A percentile compares a stretch with the other conserved stretches of the same genome.
phyloP scores from a whole-genome alignment of 2,329 filamentous ascomycete species.

The Malbranchea zuffiana region DNA sequence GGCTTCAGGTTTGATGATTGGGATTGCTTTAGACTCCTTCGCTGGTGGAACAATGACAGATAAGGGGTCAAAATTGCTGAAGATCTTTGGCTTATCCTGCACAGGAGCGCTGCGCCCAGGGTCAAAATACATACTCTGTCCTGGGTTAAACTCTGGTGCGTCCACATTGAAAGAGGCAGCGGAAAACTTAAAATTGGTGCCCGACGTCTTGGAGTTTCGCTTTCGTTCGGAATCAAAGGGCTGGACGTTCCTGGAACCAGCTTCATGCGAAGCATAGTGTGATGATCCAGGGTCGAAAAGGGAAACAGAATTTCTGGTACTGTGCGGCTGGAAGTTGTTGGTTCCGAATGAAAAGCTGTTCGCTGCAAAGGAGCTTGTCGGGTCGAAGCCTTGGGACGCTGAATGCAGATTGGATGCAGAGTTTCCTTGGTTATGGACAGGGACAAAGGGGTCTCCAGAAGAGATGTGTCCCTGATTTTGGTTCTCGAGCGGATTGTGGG shows the following conservation, averaged over 20 bases:
- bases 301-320: conserved; percentile 20
- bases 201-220: conserved; percentile 15
- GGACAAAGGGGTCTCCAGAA: conserved; percentile 25
- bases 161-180: conserved; percentile 61
- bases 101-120: conserved; percentile 9
- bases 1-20: conserved; percentile 60
- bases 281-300: conserved; percentile 22
- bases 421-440: conserved; percentile 56
- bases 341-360: conserved; percentile 35
- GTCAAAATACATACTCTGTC: conserved; percentile 23
- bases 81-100: conserved; percentile 42
- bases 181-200: conserved; percentile 52
- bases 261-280: conserved; percentile 30
- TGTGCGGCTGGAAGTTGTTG: conserved; percentile 33
- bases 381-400: conserved; percentile 75
- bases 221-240: conserved; percentile 52
- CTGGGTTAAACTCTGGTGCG: conserved; percentile 65
- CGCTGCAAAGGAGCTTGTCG: conserved; percentile 39
- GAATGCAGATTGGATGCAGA: conserved; percentile 76
- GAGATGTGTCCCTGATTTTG: neutral
- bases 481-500: conserved; percentile 6
- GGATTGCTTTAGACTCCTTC: conserved; percentile 72
- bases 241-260: conserved; percentile 59
- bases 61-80: conserved; percentile 55
- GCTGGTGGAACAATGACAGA: conserved; percentile 53